These are phyloP conservation scores for Phialemoniopsis sp. DNA, from an alignment of 2,329 filamentous ascomycete species.

Conservation along the genomic window DNA sequence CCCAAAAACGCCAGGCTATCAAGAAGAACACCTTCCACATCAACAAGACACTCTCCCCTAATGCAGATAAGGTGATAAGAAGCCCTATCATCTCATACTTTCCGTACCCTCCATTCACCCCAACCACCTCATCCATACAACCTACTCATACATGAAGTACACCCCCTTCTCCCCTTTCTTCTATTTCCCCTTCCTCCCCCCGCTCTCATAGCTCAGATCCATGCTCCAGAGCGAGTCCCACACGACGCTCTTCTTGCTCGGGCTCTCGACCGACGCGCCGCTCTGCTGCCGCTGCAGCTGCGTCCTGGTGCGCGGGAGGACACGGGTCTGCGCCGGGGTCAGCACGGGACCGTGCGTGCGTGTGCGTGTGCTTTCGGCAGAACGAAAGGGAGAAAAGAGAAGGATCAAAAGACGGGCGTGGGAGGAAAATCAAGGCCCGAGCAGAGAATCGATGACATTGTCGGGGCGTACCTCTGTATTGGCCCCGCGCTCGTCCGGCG, in stretches of 20 bases:
- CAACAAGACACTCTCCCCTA: background rate
- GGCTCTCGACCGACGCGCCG: slow-evolving; percentile 25
- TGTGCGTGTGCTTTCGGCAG: background rate
- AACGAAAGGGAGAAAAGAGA: slow-evolving; percentile 8
- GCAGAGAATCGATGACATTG: slow-evolving; percentile 39
- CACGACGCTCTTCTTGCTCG: slow-evolving; percentile 48
- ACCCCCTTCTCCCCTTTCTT: background rate
- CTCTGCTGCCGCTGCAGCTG: slow-evolving; percentile 34
- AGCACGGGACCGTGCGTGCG: too few relatives aligned
- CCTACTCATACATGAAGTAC: background rate
- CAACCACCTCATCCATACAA: background rate
- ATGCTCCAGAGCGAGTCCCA: slow-evolving; percentile 62
- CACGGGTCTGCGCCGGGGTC: too few relatives aligned
- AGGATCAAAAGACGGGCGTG: slow-evolving; percentile 14
- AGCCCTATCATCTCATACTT: too few relatives aligned
- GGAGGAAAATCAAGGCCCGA: slow-evolving; percentile 46
- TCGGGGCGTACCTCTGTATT: slow-evolving; percentile 44
- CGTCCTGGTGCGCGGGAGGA: too few relatives aligned
- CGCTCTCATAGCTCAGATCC: slow-evolving; percentile 51
- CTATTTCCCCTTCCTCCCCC: slow-evolving; percentile 10
- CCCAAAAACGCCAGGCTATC: background rate
- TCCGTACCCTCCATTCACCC: background rate
- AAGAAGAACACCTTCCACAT: background rate
- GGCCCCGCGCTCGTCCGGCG: slow-evolving; percentile 12
- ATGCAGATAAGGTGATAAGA: too few relatives aligned